Percentiles rank a stretch among this genome's conserved stretches.
phyloP scores from a whole-genome alignment of 164 flowering plant genomes.

The Dillenia turbinata region DNA sequence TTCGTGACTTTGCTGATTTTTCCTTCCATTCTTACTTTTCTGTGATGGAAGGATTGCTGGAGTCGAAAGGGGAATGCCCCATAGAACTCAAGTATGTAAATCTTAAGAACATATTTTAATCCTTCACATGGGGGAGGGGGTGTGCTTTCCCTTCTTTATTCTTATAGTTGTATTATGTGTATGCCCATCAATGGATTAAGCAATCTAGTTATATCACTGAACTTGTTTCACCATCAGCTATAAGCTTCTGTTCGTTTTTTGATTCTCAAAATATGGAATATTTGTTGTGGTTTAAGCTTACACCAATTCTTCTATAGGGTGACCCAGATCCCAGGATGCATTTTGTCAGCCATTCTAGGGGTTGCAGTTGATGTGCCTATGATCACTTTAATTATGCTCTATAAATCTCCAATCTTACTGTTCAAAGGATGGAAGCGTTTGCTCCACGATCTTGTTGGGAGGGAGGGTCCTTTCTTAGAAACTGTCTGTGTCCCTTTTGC shows the following conservation, averaged over 20 bases:
- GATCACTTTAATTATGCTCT: conserved; percentile 23
- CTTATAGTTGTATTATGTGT: too few relatives aligned
- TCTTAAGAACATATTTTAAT: not conserved
- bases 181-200: too few relatives aligned
- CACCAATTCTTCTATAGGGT: conserved; percentile 17
- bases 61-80: conserved; percentile 12
- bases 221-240: too few relatives aligned
- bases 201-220: too few relatives aligned
- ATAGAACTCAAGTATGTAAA: conserved; percentile 9
- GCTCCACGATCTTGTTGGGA: conserved; percentile 34
- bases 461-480: conserved; percentile 40
- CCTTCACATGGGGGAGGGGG: too few relatives aligned
- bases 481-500: conserved; percentile 40
- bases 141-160: too few relatives aligned
- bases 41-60: conserved; percentile 20
- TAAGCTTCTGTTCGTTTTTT: too few relatives aligned
- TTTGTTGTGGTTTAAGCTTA: not conserved
- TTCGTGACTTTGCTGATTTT: conserved; percentile 21
- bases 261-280: too few relatives aligned
- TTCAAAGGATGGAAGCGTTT: conserved; percentile 36
- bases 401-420: conserved; percentile 32
- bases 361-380: conserved; percentile 29
- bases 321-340: conserved; percentile 33
- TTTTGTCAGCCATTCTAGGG: conserved; percentile 26
- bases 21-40: conserved; percentile 24